These are phyloP conservation scores for Fusarium nodosum DNA, from an alignment of 2,329 filamentous ascomycete species.

Conservation along the genomic window DNA sequence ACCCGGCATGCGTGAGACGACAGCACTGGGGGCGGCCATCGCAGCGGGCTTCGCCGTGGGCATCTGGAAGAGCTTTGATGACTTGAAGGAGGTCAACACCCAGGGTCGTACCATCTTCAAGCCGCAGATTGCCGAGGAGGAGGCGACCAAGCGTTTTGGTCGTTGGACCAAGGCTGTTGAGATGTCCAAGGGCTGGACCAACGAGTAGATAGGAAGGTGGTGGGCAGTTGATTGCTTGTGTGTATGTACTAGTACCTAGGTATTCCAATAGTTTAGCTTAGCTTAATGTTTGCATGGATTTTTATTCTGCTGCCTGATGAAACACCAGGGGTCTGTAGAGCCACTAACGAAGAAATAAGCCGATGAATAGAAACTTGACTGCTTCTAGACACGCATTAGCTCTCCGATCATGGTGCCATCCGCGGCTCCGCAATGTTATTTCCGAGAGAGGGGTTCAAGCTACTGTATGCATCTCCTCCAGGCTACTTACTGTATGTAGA, in stretches of 20 bases:
- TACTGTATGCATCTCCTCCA: background rate
- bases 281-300: conserved; percentile 15
- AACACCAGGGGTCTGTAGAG: conserved; percentile 7
- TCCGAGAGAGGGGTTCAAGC: conserved; percentile 13
- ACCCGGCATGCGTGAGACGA: conserved; percentile 86
- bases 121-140: conserved; percentile 71
- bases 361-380: conserved; percentile 20
- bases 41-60: conserved; percentile 83
- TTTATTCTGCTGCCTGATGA: conserved; percentile 39
- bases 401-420: conserved; percentile 22
- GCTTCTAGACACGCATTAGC: conserved; percentile 14
- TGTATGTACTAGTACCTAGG: conserved; percentile 26
- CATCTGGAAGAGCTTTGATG: conserved; percentile 80
- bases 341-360: conserved; percentile 25
- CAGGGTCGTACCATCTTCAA: conserved; percentile 77
- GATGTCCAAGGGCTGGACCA: conserved; percentile 81
- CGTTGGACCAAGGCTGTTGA: conserved; percentile 83
- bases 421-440: conserved; percentile 36
- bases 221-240: background rate
- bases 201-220: conserved; percentile 38
- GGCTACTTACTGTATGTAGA: background rate
- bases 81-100: conserved; percentile 78
- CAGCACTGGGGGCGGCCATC: conserved; percentile 83
- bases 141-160: conserved; percentile 73
- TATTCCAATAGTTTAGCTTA: background rate